A percentile compares a stretch with the other conserved stretches of the same genome.
These are phyloP conservation scores for Suhomyces kilbournensis DNA, from an alignment of 805 yeast genomes.

Conservation along the genomic window DNA sequence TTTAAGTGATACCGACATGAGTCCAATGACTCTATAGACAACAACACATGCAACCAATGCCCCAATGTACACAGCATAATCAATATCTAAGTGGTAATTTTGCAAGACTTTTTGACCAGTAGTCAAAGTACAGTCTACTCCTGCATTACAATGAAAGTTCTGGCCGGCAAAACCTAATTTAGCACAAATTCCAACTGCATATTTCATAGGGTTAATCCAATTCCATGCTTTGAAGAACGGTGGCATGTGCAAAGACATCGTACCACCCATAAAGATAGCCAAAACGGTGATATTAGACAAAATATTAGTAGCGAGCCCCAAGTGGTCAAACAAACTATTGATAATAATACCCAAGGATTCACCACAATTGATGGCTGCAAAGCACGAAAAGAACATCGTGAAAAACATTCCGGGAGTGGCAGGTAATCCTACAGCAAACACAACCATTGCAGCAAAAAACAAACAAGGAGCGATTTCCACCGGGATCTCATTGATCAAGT, in stretches of 20 bases:
- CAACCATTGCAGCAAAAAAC: constrained; percentile 19
- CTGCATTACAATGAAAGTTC: constrained; percentile 14
- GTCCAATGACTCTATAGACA: constrained; percentile 31
- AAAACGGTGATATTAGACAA: constrained; percentile 17
- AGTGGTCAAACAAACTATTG: constrained; percentile 21
- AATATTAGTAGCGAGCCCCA: constrained; percentile 24
- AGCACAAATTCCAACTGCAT: constrained; percentile 21
- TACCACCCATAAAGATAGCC: constrained; percentile 29
- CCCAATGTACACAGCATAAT: constrained; percentile 28
- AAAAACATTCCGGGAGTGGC: constrained; percentile 23
- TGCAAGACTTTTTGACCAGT: constrained; percentile 34
- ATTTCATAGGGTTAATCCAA: constrained; percentile 23
- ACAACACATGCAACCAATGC: constrained; percentile 36
- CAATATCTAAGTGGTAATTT: constrained; percentile 25
- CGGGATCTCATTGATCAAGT: constrained; percentile 23
- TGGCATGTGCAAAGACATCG: constrained; percentile 30
- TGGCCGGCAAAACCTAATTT: constrained; percentile 19
- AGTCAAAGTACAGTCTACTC: constrained; percentile 20
- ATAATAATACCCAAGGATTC: constrained; percentile 27
- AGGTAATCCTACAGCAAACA: constrained; percentile 23
- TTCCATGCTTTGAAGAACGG: constrained; percentile 22
- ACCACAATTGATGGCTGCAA: constrained; percentile 20
- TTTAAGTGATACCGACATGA: constrained; percentile 4
- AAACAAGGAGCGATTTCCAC: constrained; percentile 21
- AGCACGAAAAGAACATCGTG: constrained; percentile 14